phyloP scores from a whole-genome alignment of 1,139 yeast species.

The Hemisphaericaspora subhashii region DNA sequence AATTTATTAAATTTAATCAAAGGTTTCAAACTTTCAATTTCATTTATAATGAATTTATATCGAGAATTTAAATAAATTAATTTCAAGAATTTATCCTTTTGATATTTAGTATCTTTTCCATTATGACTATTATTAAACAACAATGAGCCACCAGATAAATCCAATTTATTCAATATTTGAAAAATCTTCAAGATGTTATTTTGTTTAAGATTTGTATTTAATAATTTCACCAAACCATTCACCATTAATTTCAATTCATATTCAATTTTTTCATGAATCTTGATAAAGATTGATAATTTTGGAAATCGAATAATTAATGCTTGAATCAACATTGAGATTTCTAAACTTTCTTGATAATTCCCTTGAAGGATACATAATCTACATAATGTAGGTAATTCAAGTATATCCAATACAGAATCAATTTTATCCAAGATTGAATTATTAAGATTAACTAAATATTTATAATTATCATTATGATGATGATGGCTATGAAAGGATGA shows the following conservation, averaged over 20 bases:
- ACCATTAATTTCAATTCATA: slow-evolving; percentile 64
- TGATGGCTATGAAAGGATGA: slow-evolving; percentile 5
- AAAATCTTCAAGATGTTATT: slow-evolving; percentile 76
- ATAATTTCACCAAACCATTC: slow-evolving; percentile 61
- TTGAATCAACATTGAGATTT: slow-evolving; percentile 68
- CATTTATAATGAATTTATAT: slow-evolving; percentile 57
- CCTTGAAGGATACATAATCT: slow-evolving; percentile 84
- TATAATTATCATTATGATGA: slow-evolving; percentile 2
- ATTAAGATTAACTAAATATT: slow-evolving; percentile 24
- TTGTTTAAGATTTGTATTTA: slow-evolving; percentile 76
- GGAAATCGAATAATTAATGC: slow-evolving; percentile 71
- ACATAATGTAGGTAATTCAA: slow-evolving; percentile 81
- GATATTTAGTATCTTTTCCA: too few species aligned
- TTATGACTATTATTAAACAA: too few species aligned
- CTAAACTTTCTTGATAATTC: slow-evolving; percentile 86
- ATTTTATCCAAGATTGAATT: slow-evolving; percentile 56
- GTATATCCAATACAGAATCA: slow-evolving; percentile 70
- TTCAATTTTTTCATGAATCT: slow-evolving; percentile 56
- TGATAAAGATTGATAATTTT: slow-evolving; percentile 52
- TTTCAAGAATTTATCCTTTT: slow-evolving; percentile 35
- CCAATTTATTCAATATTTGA: slow-evolving; percentile 69
- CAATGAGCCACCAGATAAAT: too few species aligned
- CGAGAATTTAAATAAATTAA: slow-evolving; percentile 55
- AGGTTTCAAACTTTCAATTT: slow-evolving; percentile 58
- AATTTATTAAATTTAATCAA: slow-evolving; percentile 53